Evolutionary conservation across 495 filamentous ascomycete species (phyloP), one percentile per base, ranked within the genome.

Genomic region (Daldinia loculata): DNA sequence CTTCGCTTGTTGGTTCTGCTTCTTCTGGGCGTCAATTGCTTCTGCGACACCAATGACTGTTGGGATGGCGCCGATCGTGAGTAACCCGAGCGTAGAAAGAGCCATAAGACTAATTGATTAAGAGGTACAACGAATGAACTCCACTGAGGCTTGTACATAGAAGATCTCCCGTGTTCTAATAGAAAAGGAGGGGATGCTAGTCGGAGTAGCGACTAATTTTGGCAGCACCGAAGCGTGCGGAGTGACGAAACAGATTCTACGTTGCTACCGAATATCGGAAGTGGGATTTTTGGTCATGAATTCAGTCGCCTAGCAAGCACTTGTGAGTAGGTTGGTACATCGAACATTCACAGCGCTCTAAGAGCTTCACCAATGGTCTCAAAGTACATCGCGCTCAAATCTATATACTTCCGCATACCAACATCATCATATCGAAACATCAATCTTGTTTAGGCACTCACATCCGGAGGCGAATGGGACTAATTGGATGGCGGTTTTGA

Each of bases 21-120:
- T 84, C 68, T 85, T 84, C 71, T 85, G 83, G 9, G 82, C 83
- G 68, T 83, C 83, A 51, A 85, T 72, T 6, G 83, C 83, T 66
- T 84, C 78, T 53, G 82, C 82, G 66, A 84, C 82, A 11, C 83
- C 83, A 29, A 84, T 84, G 11, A 82, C 82, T 14, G 83, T 85
- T 57, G 83, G 83, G 58, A 85, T 85, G 22, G 76, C 78, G 26
- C 80, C 76, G 45, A 85, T 62, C 48, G 82, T 74, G 6, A 85
- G 74, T n/a, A 85, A 71, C 14, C 83, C 83, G n/a, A 85, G 66
- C 36, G 75, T 74, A 2, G 73, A 74, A 39, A 77, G 75, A 68
- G 75, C 75, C 75, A 77, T 77, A 66, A 30, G 11, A 51, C 39
- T n/a, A 32, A 30, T 56, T 38, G 30, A 56, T 61, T 55, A 53